phyloP scores from a whole-genome alignment of 2,329 filamentous ascomycete genomes.

The Intubia oerlemansii region DNA sequence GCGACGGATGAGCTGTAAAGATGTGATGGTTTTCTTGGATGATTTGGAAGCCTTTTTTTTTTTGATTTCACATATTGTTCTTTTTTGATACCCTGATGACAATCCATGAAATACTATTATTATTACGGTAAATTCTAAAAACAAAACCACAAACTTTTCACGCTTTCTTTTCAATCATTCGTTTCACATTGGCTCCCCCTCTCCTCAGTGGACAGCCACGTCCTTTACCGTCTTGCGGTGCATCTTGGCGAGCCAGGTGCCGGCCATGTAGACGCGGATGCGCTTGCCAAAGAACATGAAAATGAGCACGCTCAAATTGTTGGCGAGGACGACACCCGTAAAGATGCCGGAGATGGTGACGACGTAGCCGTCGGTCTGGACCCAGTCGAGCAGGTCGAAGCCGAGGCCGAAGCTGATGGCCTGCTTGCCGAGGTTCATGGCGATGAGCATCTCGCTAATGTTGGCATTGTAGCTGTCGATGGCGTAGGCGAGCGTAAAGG shows the following conservation, averaged over 20 bases:
- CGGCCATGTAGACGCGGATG: slow-evolving; percentile 22
- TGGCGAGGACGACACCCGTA: slow-evolving; percentile 22
- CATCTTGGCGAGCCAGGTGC: slow-evolving; percentile 24
- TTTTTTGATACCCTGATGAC: too few relatives aligned
- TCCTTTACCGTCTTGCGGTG: too few relatives aligned
- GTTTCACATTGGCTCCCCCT: too few relatives aligned
- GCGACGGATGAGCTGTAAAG: slow-evolving; percentile 7
- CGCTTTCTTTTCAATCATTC: too few relatives aligned
- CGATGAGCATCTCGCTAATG: slow-evolving; percentile 40
- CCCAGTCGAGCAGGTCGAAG: slow-evolving; percentile 27
- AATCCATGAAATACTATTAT: too few relatives aligned
- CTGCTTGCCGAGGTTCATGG: slow-evolving; percentile 35
- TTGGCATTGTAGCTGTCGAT: slow-evolving; percentile 36
- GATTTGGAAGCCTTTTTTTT: slow-evolving; percentile 3
- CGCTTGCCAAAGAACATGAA: slow-evolving; percentile 29
- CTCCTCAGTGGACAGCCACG: slow-evolving; percentile 12
- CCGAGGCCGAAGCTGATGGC: slow-evolving; percentile 31
- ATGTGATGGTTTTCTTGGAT: too few relatives aligned
- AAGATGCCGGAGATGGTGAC: slow-evolving; percentile 30
- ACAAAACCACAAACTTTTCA: too few relatives aligned
- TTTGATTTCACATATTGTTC: too few relatives aligned
- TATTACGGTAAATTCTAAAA: too few relatives aligned
- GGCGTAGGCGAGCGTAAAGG: slow-evolving; percentile 37
- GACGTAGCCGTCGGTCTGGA: slow-evolving; percentile 23
- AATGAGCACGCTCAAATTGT: slow-evolving; percentile 24